Conservation (phyloP, 768 basidiomycete genomes). For the Russula virescens region DNA sequence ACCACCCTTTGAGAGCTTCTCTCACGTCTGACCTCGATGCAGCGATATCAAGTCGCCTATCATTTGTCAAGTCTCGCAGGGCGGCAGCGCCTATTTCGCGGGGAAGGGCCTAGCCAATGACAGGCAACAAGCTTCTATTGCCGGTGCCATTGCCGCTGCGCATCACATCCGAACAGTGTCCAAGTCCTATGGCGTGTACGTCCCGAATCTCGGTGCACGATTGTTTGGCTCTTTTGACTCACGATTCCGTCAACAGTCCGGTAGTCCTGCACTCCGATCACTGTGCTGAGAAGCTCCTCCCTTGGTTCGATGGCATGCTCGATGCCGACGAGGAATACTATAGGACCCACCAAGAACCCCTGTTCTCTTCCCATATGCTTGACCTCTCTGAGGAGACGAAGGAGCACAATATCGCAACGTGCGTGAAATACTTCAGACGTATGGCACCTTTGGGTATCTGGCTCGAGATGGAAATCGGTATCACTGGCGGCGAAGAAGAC, state of each 20-base stretch:
- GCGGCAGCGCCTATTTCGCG: constrained; percentile 92
- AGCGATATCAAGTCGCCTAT: constrained; percentile 96
- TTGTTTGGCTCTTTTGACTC: constrained; percentile 7
- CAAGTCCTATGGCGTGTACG: constrained; percentile 88
- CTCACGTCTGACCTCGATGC: constrained; percentile 16
- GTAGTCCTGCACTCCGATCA: constrained; percentile 98
- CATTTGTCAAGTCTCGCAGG: constrained; percentile 97
- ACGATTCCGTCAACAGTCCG: constrained; percentile 47
- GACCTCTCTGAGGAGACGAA: constrained; percentile 91
- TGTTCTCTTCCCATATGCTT: constrained; percentile 98
- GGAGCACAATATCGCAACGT: constrained; percentile 91
- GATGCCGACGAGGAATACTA: constrained; percentile 91
- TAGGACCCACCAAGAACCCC: constrained; percentile 79
- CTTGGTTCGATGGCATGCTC: constrained; percentile 99
- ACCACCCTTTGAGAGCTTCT: not conserved
- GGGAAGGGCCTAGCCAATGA: constrained; percentile 95
- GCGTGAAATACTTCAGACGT: constrained; percentile 91
- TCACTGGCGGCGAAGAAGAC: constrained; percentile 99
- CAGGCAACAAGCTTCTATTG: constrained; percentile 90
- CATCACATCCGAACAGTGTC: constrained; percentile 86
- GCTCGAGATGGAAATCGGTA: constrained; percentile 99
- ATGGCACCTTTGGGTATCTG: constrained; percentile 89
- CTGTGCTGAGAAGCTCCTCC: constrained; percentile 95
- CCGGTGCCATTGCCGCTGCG: constrained; percentile 90
- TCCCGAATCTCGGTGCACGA: constrained; percentile 24